These are phyloP conservation scores for Colletotrichum incanum DNA, from an alignment of 2,329 filamentous ascomycete genomes.

Conservation along the genomic window DNA sequence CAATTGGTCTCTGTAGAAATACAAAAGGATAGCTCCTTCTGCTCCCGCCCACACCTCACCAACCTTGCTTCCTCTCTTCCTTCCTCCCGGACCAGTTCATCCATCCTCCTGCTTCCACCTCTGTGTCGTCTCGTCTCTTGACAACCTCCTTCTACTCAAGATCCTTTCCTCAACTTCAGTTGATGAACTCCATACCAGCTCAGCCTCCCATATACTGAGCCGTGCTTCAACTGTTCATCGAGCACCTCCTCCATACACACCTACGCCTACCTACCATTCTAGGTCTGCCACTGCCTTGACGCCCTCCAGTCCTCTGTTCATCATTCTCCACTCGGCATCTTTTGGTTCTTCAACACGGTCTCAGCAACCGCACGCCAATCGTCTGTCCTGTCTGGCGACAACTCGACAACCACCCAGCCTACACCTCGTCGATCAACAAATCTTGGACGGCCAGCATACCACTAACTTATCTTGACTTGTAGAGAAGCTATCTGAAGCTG, in stretches of 20 bases:
- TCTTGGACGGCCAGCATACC: constrained; percentile 4
- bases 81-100: constrained; percentile 16
- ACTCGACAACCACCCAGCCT: constrained; percentile 1
- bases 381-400: neutral
- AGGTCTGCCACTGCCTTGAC: neutral
- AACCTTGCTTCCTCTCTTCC: neutral
- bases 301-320: neutral
- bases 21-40: constrained; percentile 41
- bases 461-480: constrained; percentile 33
- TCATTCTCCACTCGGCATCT: too few relatives aligned
- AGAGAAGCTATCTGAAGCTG: constrained; percentile 46
- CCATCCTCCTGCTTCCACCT: constrained; percentile 9
- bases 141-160: constrained; percentile 5
- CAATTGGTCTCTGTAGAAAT: constrained; percentile 36
- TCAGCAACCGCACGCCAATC: neutral
- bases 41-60: neutral
- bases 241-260: neutral
- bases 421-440: neutral
- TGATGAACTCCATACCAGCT: constrained; percentile 13
- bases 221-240: neutral
- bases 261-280: neutral
- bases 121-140: constrained; percentile 14
- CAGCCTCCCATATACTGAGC: neutral
- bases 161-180: constrained; percentile 4
- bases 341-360: neutral